These are phyloP conservation scores for Diutina neorugosa DNA, from an alignment of 1,139 yeast species.

Conservation along the genomic window DNA sequence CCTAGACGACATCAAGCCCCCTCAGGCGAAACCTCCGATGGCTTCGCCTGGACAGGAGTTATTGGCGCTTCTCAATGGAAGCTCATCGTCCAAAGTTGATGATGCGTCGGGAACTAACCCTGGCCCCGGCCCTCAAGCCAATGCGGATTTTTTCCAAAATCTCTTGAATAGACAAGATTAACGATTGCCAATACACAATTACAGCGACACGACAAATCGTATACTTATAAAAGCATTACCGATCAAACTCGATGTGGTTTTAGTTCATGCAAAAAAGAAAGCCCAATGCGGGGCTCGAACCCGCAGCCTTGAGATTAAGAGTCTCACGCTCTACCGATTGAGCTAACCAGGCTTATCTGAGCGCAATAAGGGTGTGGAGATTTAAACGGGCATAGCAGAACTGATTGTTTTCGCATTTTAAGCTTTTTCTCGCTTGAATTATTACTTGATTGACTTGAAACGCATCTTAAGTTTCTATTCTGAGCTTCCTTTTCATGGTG, in stretches of 20 bases:
- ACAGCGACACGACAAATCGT: not conserved
- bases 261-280: not conserved
- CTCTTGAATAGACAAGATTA: not conserved
- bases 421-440: too few relatives aligned
- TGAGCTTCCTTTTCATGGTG: too few relatives aligned
- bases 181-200: not conserved
- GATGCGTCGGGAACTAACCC: not conserved
- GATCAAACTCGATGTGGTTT: not conserved
- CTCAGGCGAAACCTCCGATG: not conserved
- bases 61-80: not conserved
- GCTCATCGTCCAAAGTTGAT: not conserved
- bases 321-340: conserved; percentile 18
- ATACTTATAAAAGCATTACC: too few relatives aligned
- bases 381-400: too few relatives aligned
- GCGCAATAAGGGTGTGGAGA: not conserved
- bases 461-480: too few relatives aligned
- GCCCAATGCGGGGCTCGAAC: conserved; percentile 6
- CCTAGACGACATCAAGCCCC: not conserved
- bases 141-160: conserved; percentile 1
- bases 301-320: conserved; percentile 13
- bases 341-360: conserved; percentile 9
- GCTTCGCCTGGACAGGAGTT: not conserved
- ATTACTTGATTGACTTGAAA: too few relatives aligned
- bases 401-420: too few relatives aligned
- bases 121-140: not conserved